Evolutionary conservation across 176 grass and related monocot species (phyloP).

Genomic region (Carex kokanica): DNA sequence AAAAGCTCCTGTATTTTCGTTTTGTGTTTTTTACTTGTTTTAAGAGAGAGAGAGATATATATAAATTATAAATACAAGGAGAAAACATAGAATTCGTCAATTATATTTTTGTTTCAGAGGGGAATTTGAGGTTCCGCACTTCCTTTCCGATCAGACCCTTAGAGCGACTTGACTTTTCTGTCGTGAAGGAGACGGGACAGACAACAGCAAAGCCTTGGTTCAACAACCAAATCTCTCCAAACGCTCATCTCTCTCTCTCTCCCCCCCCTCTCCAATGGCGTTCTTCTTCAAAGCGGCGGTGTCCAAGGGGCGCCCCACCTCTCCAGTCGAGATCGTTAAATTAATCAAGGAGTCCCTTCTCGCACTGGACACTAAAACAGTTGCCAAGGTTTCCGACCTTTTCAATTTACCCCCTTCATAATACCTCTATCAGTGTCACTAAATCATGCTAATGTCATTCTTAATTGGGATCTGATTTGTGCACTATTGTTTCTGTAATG

Average conservation of each 20-base stretch:
- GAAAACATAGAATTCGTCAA: too few relatives aligned
- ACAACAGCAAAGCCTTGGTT: not conserved
- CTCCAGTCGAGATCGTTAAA: slow-evolving; percentile 52
- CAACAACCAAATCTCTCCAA: not conserved
- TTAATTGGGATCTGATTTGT: slow-evolving; percentile 23
- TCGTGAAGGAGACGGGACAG: not conserved
- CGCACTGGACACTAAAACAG: slow-evolving; percentile 85
- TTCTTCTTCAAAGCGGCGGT: slow-evolving; percentile 76
- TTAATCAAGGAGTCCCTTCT: slow-evolving; percentile 83
- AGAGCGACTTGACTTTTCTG: not conserved
- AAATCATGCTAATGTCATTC: not conserved
- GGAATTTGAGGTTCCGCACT: too few relatives aligned
- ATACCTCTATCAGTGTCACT: not conserved
- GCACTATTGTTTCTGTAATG: not conserved
- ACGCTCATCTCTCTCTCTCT: not conserved
- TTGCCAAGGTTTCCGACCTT: slow-evolving; percentile 48
- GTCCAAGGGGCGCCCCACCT: slow-evolving; percentile 29
- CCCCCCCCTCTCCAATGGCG: slow-evolving; percentile 37
- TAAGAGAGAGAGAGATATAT: too few relatives aligned
- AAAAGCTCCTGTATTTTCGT: too few relatives aligned
- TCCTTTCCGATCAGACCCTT: too few relatives aligned
- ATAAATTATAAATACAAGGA: too few relatives aligned
- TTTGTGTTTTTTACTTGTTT: too few relatives aligned
- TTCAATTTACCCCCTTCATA: slow-evolving; percentile 8
- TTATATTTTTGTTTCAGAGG: too few relatives aligned